Conservation (phyloP, 257 asterid species). For the Cinchona pubescens region DNA sequence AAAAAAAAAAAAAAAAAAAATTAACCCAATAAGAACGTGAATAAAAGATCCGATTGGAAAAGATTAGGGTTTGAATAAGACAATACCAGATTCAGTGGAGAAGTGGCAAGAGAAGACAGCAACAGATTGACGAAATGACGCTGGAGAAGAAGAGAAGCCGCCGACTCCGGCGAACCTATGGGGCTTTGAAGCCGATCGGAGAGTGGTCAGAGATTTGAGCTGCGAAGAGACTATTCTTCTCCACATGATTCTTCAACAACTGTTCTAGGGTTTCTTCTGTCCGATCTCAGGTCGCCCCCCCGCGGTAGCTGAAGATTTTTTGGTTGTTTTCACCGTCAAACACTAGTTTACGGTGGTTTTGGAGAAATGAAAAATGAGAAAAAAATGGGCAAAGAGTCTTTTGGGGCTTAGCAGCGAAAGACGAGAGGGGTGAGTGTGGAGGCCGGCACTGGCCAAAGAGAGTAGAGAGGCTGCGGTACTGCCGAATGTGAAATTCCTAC, state of each 20-base stretch:
- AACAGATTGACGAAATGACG: conserved; percentile 36
- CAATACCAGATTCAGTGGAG: conserved; percentile 57
- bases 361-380: not conserved
- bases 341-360: not conserved
- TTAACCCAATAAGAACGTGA: not conserved
- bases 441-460: conserved; percentile 12
- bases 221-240: conserved; percentile 58
- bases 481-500: not conserved
- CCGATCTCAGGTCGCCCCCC: conserved; percentile 64
- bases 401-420: not conserved
- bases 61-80: conserved; percentile 20
- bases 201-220: conserved; percentile 41
- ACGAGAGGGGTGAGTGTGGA: conserved; percentile 1
- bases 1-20: not conserved
- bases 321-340: not conserved
- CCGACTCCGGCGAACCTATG: conserved; percentile 38
- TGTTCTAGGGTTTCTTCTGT: conserved; percentile 19
- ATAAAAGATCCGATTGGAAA: conserved; percentile 4
- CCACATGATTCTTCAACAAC: conserved; percentile 51
- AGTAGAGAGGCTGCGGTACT: conserved; percentile 7
- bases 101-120: conserved; percentile 45
- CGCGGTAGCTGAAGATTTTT: not conserved
- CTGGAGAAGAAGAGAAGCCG: conserved; percentile 26
- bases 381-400: too few species aligned
- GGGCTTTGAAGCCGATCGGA: conserved; percentile 52